Evolutionary conservation across 2,329 filamentous ascomycete species (phyloP).

Genomic region (Claviceps spartinae): DNA sequence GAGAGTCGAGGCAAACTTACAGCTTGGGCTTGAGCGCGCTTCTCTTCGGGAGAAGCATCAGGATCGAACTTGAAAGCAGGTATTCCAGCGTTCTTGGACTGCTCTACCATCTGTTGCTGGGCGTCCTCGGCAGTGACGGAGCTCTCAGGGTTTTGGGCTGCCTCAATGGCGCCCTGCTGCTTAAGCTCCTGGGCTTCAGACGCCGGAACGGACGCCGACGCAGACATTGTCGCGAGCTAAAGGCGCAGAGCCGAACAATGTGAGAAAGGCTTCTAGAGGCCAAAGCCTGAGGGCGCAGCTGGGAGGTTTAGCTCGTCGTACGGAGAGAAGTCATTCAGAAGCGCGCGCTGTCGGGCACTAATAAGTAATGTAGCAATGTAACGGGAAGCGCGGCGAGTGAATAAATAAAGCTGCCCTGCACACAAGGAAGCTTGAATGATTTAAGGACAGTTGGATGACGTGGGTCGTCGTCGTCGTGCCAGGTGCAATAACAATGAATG

Average conservation of each 20-base stretch:
- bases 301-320: neutral
- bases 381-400: too few relatives aligned
- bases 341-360: constrained; percentile 3
- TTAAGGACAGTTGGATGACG: too few relatives aligned
- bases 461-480: too few relatives aligned
- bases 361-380: neutral
- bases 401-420: too few relatives aligned
- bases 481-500: too few relatives aligned
- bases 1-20: constrained; percentile 36
- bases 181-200: constrained; percentile 50
- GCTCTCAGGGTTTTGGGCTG: constrained; percentile 57
- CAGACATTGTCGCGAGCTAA: constrained; percentile 19
- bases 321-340: constrained; percentile 6
- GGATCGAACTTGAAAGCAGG: constrained; percentile 79
- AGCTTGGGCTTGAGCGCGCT: constrained; percentile 63
- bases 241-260: constrained; percentile 4
- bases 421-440: too few relatives aligned
- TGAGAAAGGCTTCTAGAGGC: neutral
- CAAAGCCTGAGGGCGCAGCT: constrained; percentile 5
- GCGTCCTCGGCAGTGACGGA: constrained; percentile 55
- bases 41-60: constrained; percentile 68
- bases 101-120: constrained; percentile 58
- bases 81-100: constrained; percentile 67
- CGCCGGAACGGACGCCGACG: constrained; percentile 1
- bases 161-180: constrained; percentile 66